Percentiles rank a stretch among this genome's conserved stretches.
Conservation (phyloP, 1,284 basidiomycete species). For the Flammula alnicola region DNA sequence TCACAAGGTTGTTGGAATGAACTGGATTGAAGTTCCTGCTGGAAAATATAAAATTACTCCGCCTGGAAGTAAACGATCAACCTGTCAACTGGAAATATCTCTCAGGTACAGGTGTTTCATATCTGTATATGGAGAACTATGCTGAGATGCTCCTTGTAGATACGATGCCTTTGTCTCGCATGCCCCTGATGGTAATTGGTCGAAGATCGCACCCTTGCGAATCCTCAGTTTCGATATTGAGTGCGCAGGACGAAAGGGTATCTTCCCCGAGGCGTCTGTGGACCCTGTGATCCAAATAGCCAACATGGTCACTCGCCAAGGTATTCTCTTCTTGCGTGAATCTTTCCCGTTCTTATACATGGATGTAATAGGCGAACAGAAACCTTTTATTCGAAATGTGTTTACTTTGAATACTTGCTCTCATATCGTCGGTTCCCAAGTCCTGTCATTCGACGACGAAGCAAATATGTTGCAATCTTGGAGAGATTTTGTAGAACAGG, state of each 20-base stretch:
- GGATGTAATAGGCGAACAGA: conserved; percentile 74
- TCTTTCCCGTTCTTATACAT: conserved; percentile 5
- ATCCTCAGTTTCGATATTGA: conserved; percentile 97
- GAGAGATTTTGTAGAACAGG: conserved; percentile 85
- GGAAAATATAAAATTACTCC: conserved; percentile 75
- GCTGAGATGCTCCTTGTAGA: conserved; percentile 43
- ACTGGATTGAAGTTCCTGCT: conserved; percentile 91
- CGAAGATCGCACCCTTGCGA: conserved; percentile 86
- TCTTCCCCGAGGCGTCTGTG: conserved; percentile 87
- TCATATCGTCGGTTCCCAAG: conserved; percentile 93
- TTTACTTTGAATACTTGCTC: conserved; percentile 94
- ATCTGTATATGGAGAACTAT: not conserved
- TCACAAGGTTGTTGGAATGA: conserved; percentile 90
- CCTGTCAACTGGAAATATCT: conserved; percentile 86
- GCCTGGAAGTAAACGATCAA: conserved; percentile 66
- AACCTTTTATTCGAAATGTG: conserved; percentile 94
- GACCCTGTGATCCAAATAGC: conserved; percentile 98
- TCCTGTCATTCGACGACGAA: conserved; percentile 85
- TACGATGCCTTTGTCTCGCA: conserved; percentile 87
- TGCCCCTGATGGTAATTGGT: conserved; percentile 88
- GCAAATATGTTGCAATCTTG: conserved; percentile 74
- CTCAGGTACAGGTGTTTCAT: conserved; percentile 56
- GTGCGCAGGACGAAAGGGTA: conserved; percentile 93
- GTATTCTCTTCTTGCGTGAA: conserved; percentile 42
- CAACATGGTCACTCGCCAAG: conserved; percentile 96